Evolutionary conservation across 306 rosid species (phyloP).

Genomic region (Geum urbanum): DNA sequence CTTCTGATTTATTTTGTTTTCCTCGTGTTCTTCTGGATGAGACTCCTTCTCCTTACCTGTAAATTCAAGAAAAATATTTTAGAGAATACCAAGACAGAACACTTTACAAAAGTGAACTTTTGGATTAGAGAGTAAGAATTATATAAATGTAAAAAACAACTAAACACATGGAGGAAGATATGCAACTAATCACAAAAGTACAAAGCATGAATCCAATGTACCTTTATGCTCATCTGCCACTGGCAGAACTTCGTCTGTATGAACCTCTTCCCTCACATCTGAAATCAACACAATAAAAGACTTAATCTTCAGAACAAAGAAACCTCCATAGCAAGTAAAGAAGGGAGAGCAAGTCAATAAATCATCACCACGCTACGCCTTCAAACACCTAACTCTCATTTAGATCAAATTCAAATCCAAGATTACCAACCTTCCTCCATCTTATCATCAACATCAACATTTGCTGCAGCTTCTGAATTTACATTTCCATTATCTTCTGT

Average conservation of each 20-base stretch:
- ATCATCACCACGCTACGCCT: too few relatives aligned
- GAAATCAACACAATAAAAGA: slow-evolving; percentile 30
- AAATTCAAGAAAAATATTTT: slow-evolving; percentile 26
- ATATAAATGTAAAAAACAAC: slow-evolving; percentile 7
- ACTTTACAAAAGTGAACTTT: background rate
- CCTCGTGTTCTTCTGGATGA: slow-evolving; percentile 31
- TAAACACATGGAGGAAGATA: background rate
- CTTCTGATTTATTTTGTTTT: slow-evolving; percentile 40
- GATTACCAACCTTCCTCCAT: slow-evolving; percentile 78
- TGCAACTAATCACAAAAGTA: background rate
- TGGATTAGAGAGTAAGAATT: background rate
- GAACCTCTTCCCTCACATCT: slow-evolving; percentile 44
- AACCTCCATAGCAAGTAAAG: too few relatives aligned
- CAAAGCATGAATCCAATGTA: slow-evolving; percentile 17
- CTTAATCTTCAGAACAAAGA: too few relatives aligned
- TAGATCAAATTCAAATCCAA: slow-evolving; percentile 16
- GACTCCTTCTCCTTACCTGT: slow-evolving; percentile 51
- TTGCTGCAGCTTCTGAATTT: slow-evolving; percentile 52
- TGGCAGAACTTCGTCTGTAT: slow-evolving; percentile 20
- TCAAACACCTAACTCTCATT: too few relatives aligned
- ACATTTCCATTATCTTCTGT: slow-evolving; percentile 66
- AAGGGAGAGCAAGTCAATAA: too few relatives aligned
- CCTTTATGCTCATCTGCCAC: slow-evolving; percentile 56
- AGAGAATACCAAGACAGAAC: too few relatives aligned
- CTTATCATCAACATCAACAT: slow-evolving; percentile 40